A percentile compares a stretch with the other conserved stretches of the same genome.
Conservation (phyloP, 2,329 filamentous ascomycete genomes). For the Zymoseptoria crescenta region DNA sequence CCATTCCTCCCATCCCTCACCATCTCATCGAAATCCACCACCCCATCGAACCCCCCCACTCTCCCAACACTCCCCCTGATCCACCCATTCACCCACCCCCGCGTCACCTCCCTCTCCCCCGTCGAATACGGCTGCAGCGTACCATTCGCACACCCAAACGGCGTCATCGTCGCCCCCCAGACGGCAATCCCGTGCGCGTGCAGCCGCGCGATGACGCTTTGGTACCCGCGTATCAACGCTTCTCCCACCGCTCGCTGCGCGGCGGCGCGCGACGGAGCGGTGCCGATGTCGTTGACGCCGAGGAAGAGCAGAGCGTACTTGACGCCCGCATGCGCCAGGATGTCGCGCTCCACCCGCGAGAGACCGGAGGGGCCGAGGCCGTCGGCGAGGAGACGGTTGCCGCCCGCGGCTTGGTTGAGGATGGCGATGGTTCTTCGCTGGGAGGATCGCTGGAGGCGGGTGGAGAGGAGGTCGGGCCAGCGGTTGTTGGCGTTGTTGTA, state of each 20-base stretch:
- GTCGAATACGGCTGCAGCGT: constrained; percentile 48
- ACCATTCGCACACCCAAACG: constrained; percentile 44
- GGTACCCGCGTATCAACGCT: constrained; percentile 49
- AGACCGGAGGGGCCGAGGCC: constrained; percentile 56
- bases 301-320: constrained; percentile 59
- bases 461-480: constrained; percentile 52
- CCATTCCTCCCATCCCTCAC: constrained; percentile 45
- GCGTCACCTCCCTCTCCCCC: constrained; percentile 47
- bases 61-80: constrained; percentile 41
- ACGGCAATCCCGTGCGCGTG: constrained; percentile 49
- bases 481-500: constrained; percentile 53
- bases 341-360: constrained; percentile 56
- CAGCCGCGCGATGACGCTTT: constrained; percentile 49
- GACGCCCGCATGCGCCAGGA: constrained; percentile 50
- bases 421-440: constrained; percentile 45
- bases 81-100: constrained; percentile 53
- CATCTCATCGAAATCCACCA: constrained; percentile 55
- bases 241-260: constrained; percentile 44
- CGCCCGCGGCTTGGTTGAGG: constrained; percentile 60
- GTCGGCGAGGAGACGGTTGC: constrained; percentile 57
- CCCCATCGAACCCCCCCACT: constrained; percentile 48
- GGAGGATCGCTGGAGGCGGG: constrained; percentile 43
- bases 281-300: constrained; percentile 62
- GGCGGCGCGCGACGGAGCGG: constrained; percentile 35
- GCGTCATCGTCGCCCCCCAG: constrained; percentile 60